phyloP scores from a whole-genome alignment of 768 basidiomycete genomes.

The Tephrocybe rancida region DNA sequence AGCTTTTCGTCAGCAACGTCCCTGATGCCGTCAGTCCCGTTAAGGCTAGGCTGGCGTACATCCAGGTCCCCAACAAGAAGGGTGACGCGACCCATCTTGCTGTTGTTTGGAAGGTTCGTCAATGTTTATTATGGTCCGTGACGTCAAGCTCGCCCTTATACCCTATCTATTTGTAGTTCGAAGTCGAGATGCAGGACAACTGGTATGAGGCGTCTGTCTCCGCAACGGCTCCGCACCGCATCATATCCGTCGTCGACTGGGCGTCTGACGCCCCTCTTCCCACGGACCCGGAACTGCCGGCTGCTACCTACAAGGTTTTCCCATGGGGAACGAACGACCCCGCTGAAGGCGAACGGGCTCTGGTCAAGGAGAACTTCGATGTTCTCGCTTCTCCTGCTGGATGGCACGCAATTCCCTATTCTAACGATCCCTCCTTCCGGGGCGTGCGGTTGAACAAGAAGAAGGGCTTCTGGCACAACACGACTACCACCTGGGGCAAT shows the following conservation, averaged over 20 bases:
- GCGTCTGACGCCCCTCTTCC: slow-evolving; percentile 68
- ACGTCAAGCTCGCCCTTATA: neutral
- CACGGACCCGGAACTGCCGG: slow-evolving; percentile 30
- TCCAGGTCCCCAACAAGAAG: slow-evolving; percentile 73
- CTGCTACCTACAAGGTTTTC: slow-evolving; percentile 73
- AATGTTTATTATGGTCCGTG: neutral
- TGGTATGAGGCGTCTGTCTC: slow-evolving; percentile 95
- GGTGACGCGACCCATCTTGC: slow-evolving; percentile 61
- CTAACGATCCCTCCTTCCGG: slow-evolving; percentile 61
- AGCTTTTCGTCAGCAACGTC: slow-evolving; percentile 56
- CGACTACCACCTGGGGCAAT: slow-evolving; percentile 86
- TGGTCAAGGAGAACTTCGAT: slow-evolving; percentile 74
- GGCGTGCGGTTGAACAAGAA: slow-evolving; percentile 23
- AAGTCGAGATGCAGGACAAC: slow-evolving; percentile 93
- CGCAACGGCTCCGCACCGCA: slow-evolving; percentile 69
- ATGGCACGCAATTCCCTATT: slow-evolving; percentile 85
- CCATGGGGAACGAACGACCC: slow-evolving; percentile 89
- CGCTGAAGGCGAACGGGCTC: slow-evolving; percentile 57
- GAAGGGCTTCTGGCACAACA: slow-evolving; percentile 55
- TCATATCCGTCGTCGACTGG: slow-evolving; percentile 94
- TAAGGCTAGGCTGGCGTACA: slow-evolving; percentile 77
- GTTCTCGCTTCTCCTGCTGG: slow-evolving; percentile 80
- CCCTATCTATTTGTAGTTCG: slow-evolving; percentile 51
- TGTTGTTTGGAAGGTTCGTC: slow-evolving; percentile 78
- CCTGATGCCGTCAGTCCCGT: slow-evolving; percentile 82